Conservation (phyloP, 441 rosid genomes). For the Biscutella laevigata region DNA sequence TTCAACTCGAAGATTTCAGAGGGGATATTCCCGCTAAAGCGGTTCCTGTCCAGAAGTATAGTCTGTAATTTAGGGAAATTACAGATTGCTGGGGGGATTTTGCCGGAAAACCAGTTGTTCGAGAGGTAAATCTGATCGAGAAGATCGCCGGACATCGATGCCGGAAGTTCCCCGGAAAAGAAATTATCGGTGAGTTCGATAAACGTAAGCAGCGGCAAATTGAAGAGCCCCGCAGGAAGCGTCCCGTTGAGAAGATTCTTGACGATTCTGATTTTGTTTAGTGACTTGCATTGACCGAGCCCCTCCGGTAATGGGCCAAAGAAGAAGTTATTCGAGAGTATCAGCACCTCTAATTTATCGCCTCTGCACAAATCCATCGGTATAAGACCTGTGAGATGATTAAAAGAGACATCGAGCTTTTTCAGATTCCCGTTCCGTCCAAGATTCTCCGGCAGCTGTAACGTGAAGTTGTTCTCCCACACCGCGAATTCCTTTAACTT, state of each 20-base stretch:
- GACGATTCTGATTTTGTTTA: constrained; percentile 42
- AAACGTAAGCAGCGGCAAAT: constrained; percentile 34
- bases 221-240: constrained; percentile 68
- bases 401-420: constrained; percentile 50
- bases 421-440: constrained; percentile 56
- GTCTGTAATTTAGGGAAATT: constrained; percentile 36
- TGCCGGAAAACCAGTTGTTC: constrained; percentile 53
- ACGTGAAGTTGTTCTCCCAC: constrained; percentile 76
- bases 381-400: constrained; percentile 64
- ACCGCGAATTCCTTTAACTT: constrained; percentile 51
- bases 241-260: constrained; percentile 53
- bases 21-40: constrained; percentile 48
- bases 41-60: constrained; percentile 41
- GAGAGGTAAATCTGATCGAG: constrained; percentile 39
- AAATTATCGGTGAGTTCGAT: constrained; percentile 52
- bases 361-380: constrained; percentile 66
- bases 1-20: constrained; percentile 40
- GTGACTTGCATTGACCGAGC: constrained; percentile 57
- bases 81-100: constrained; percentile 54
- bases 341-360: constrained; percentile 34
- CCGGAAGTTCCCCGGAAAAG: constrained; percentile 69
- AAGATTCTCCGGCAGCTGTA: constrained; percentile 49
- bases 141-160: constrained; percentile 39
- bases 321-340: constrained; percentile 62
- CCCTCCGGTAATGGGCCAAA: constrained; percentile 58